These are phyloP conservation scores for Tetrahymena borealis DNA, from an alignment of 73 alveolate genomes.

Conservation along the genomic window DNA sequence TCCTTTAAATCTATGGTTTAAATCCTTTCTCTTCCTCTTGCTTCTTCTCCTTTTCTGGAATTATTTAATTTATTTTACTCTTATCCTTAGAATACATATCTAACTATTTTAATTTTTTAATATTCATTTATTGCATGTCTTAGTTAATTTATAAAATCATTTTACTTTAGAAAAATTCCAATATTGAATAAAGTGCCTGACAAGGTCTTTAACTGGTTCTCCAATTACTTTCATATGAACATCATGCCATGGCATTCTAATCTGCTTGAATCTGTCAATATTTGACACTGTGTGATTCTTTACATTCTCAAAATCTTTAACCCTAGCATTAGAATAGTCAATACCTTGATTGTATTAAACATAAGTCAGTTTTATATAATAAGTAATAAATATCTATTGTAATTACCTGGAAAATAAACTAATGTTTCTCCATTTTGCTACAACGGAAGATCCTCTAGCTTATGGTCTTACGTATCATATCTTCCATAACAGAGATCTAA, in stretches of 20 bases:
- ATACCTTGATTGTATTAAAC: constrained; percentile 53
- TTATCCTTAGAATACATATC: constrained; percentile 16
- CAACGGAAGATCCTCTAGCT: constrained; percentile 65
- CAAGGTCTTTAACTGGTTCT: constrained; percentile 81
- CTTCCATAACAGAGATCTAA: constrained; percentile 92
- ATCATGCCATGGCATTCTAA: constrained; percentile 97
- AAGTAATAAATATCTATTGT: not conserved
- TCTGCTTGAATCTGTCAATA: constrained; percentile 57
- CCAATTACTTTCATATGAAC: constrained; percentile 73
- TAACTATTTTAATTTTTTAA: constrained; percentile 7
- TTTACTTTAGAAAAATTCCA: constrained; percentile 67
- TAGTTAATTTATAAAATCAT: not conserved
- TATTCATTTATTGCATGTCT: constrained; percentile 64
- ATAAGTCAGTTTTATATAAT: constrained; percentile 7
- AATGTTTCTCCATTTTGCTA: constrained; percentile 7
- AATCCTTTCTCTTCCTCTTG: not conserved
- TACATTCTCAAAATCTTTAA: constrained; percentile 70
- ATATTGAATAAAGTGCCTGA: constrained; percentile 88
- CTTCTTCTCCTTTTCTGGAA: not conserved
- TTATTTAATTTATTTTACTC: not conserved
- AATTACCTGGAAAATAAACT: not conserved
- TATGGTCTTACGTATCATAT: constrained; percentile 79
- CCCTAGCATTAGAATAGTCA: constrained; percentile 84
- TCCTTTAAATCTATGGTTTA: not conserved
- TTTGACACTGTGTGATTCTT: constrained; percentile 47